phyloP scores from a whole-genome alignment of 305 asterid genomes.

The Andrographis paniculata region DNA sequence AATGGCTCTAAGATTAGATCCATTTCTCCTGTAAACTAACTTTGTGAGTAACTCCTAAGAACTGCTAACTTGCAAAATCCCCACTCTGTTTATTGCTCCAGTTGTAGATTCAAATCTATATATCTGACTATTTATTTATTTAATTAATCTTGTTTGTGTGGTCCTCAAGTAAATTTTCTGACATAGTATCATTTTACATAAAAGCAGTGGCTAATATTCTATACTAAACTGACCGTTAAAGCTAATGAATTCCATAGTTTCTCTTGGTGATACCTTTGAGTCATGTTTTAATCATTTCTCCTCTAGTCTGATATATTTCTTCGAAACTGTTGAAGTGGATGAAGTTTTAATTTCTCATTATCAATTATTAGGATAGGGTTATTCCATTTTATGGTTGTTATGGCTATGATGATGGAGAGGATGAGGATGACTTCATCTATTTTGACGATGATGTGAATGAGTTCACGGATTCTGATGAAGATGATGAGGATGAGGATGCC shows the following conservation, averaged over 20 bases:
- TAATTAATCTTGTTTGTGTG: no score
- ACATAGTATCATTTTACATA: background rate
- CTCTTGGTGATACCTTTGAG: constrained; percentile 1
- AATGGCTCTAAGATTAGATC: background rate
- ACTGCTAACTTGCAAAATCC: background rate
- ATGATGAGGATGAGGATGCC: constrained; percentile 18
- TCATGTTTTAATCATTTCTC: constrained; percentile 10
- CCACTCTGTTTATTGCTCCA: background rate
- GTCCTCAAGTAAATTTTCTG: background rate
- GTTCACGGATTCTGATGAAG: constrained; percentile 11
- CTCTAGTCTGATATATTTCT: constrained; percentile 19
- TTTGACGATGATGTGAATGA: constrained; percentile 23
- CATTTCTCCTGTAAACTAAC: background rate
- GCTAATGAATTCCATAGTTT: constrained; percentile 1
- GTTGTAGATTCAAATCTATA: background rate
- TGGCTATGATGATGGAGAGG: constrained; percentile 27
- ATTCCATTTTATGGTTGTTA: constrained; percentile 22
- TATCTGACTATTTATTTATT: background rate
- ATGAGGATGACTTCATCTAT: constrained; percentile 23
- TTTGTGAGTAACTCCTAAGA: background rate
- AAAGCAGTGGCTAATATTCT: background rate
- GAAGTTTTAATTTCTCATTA: constrained; percentile 34
- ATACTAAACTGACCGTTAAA: background rate
- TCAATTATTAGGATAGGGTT: constrained; percentile 39
- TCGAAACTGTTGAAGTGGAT: constrained; percentile 19